Base-by-base conservation (phyloP, 2,329 filamentous ascomycete species). In the Chrysosphaeria jannelii region DNA sequence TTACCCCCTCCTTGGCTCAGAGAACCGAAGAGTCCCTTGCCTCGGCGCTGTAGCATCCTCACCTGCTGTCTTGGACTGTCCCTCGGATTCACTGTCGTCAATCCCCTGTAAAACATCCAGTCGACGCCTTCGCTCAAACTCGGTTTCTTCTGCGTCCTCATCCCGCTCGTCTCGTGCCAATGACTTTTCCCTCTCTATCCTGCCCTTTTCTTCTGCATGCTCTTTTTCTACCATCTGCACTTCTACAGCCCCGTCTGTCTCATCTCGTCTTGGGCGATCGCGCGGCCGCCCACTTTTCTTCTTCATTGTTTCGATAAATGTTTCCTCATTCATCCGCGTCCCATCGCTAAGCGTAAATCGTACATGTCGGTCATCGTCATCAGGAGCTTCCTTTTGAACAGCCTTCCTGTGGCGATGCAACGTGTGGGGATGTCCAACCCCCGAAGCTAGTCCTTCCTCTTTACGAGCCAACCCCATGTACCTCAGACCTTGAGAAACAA, bases 261-360 rank as follows among this genome's bases (percentile, higher is more conserved):
- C 57, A 37, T 81, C 70, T 28, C 81, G 51, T n/a, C n/a, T n/a
- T n/a, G n/a, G n/a, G n/a, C n/a, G n/a, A n/a, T n/a, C n/a, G n/a
- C n/a, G n/a, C n/a, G n/a, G n/a, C n/a, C n/a, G n/a, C n/a, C n/a
- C n/a, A n/a, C n/a, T n/a, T n/a, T n/a, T n/a, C 31, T 63, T 58
- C 31, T 64, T 60, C 36, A 85, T 65, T 37, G 75, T 63, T 22
- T 55, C 50, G 29, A 85, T 62, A 37, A 85, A 81, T 36, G 78
- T 70, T 4, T 67, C 61, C 43, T 79, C 79, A 30, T 57, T 78
- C 59, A 85, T 68, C 22, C 72, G 60, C 29, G 55, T 52, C 5
- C 69, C 69, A n/a, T 65, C 62, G 21, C 57, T 61, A 30, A 81
- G 70, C 1, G 66, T 78, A 42, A 79, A 81, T 9, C 72, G 59